Conservation (phyloP, 805 yeast genomes). For the Saccharomycopsis sp. region DNA sequence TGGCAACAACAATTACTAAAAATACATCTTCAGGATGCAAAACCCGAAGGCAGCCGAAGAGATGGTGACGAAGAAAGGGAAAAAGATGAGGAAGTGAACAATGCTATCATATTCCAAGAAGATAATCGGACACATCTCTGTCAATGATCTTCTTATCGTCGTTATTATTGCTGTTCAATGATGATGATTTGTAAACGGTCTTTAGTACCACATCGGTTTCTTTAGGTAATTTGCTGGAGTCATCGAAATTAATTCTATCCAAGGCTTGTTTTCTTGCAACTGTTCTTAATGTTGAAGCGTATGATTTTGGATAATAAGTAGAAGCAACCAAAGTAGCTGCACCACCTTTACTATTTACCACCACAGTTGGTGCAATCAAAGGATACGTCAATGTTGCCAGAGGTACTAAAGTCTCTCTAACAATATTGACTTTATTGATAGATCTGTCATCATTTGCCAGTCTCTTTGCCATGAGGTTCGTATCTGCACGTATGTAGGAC, state of each 20-base stretch:
- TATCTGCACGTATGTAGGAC: neutral
- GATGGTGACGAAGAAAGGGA: neutral
- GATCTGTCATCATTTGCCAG: neutral
- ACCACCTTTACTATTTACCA: conserved; percentile 3
- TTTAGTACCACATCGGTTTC: neutral
- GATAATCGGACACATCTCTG: neutral
- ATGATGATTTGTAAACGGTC: neutral
- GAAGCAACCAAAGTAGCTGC: conserved; percentile 1
- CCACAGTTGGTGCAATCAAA: conserved; percentile 9
- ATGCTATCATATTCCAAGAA: neutral
- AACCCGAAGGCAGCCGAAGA: neutral
- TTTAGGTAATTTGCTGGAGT: neutral
- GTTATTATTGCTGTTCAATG: neutral
- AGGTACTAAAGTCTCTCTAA: neutral
- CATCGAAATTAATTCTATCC: neutral
- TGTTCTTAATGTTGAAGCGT: neutral
- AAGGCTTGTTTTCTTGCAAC: neutral
- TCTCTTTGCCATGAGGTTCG: neutral
- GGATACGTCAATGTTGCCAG: conserved; percentile 6
- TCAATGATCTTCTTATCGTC: neutral
- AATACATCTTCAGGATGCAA: neutral
- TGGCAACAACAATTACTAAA: neutral
- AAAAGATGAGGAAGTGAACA: neutral
- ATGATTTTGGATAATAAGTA: neutral
- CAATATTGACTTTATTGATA: neutral